These are phyloP conservation scores for Tolypocladium paradoxum DNA, from an alignment of 2,329 filamentous ascomycete species.

Conservation along the genomic window DNA sequence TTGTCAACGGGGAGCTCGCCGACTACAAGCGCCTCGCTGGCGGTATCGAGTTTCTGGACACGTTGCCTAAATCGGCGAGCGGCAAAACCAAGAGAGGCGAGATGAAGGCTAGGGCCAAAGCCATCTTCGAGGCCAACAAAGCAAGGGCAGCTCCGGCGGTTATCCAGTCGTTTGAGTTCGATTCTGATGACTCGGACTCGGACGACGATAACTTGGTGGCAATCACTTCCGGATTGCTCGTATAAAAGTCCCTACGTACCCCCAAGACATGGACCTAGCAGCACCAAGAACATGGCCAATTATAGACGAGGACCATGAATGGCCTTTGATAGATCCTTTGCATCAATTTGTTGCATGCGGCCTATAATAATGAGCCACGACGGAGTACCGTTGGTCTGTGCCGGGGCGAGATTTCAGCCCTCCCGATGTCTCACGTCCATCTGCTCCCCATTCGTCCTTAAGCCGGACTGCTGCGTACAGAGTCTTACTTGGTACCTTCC, in stretches of 20 bases:
- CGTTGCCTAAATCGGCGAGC: conserved; percentile 49
- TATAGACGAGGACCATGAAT: too few species aligned
- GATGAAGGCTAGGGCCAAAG: conserved; percentile 27
- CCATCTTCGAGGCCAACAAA: conserved; percentile 6
- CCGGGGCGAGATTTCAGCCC: too few species aligned
- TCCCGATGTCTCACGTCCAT: too few species aligned
- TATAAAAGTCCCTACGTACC: background rate
- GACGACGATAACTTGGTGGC: background rate
- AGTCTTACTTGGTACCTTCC: too few species aligned
- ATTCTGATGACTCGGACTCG: conserved; percentile 6
- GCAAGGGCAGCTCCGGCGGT: background rate
- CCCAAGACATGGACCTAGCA: background rate
- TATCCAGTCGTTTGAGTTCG: conserved; percentile 5
- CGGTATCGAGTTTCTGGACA: conserved; percentile 38
- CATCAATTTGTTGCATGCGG: too few species aligned
- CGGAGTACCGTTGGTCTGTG: too few species aligned
- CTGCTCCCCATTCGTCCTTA: too few species aligned
- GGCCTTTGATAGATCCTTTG: too few species aligned
- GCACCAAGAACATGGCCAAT: background rate
- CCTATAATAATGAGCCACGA: too few species aligned
- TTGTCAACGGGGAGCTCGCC: conserved; percentile 25
- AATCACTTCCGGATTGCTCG: background rate
- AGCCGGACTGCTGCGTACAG: too few species aligned
- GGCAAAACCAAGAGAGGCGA: conserved; percentile 46
- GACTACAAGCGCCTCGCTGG: conserved; percentile 42